phyloP scores from a whole-genome alignment of 1,139 yeast genomes.

The Scheffersomyces titani region DNA sequence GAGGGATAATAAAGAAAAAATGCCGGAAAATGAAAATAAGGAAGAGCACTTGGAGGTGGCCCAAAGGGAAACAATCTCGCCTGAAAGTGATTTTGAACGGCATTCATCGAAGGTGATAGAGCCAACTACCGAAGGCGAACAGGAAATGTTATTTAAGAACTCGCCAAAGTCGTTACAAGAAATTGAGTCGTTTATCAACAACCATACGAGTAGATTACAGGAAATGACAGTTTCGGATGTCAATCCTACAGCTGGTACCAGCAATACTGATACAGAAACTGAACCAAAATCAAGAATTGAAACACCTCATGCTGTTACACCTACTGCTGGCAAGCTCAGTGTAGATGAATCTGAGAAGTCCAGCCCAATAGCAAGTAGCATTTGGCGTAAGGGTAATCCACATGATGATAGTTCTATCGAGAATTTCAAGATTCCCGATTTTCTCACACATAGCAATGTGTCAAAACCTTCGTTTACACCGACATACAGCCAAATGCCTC shows the following conservation, averaged over 20 bases:
- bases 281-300: neutral
- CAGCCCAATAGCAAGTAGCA: neutral
- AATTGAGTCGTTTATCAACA: slow-evolving; percentile 31
- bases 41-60: slow-evolving; percentile 4
- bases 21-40: neutral
- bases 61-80: slow-evolving; percentile 5
- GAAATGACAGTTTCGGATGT: neutral
- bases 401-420: neutral
- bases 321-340: neutral
- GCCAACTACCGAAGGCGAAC: neutral
- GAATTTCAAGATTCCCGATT: neutral
- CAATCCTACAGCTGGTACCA: neutral
- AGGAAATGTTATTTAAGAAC: neutral
- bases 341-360: neutral
- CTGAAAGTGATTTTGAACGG: slow-evolving; percentile 3
- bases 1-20: neutral
- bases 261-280: neutral
- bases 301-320: neutral
- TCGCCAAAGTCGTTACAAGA: slow-evolving; percentile 22
- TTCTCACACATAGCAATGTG: neutral
- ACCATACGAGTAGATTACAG: slow-evolving; percentile 26
- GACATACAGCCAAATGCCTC: neutral
- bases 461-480: neutral
- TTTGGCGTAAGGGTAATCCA: neutral
- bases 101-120: neutral